Conservation (phyloP, 2,329 filamentous ascomycete genomes). For the Diaporthe caulivora region DNA sequence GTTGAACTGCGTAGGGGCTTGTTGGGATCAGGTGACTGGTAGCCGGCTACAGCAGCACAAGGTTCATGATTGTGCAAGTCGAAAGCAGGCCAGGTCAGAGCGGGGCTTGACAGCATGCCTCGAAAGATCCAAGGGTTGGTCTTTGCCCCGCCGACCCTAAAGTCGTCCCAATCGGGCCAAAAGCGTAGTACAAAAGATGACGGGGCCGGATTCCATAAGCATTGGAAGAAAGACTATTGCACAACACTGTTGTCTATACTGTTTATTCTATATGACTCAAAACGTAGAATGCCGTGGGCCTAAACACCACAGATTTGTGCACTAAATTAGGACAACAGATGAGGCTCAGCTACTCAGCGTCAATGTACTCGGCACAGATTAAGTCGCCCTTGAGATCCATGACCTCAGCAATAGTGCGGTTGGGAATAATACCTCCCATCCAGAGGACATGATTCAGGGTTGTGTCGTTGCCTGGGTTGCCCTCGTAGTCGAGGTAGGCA, state of each 20-base stretch:
- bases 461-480: slow-evolving; percentile 22
- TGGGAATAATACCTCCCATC: slow-evolving; percentile 6
- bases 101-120: not conserved
- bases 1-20: not conserved
- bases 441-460: slow-evolving; percentile 25
- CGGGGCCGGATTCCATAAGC: no score
- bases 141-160: not conserved
- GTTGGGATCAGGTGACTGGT: not conserved
- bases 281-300: no score
- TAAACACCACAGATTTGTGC: no score
- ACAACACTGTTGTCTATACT: no score
- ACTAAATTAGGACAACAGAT: no score
- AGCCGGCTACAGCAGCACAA: not conserved
- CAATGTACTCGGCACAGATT: slow-evolving; percentile 24
- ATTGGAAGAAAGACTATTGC: no score
- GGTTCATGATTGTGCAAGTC: not conserved
- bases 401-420: slow-evolving; percentile 20
- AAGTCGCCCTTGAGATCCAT: slow-evolving; percentile 1
- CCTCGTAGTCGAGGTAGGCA: slow-evolving; percentile 15
- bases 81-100: not conserved
- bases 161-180: not conserved
- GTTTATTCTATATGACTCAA: no score
- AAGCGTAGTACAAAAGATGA: not conserved
- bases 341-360: not conserved
- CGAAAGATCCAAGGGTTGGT: not conserved